phyloP scores from a whole-genome alignment of 2,329 filamentous ascomycete genomes.

The Alternaria angustiovoidea region DNA sequence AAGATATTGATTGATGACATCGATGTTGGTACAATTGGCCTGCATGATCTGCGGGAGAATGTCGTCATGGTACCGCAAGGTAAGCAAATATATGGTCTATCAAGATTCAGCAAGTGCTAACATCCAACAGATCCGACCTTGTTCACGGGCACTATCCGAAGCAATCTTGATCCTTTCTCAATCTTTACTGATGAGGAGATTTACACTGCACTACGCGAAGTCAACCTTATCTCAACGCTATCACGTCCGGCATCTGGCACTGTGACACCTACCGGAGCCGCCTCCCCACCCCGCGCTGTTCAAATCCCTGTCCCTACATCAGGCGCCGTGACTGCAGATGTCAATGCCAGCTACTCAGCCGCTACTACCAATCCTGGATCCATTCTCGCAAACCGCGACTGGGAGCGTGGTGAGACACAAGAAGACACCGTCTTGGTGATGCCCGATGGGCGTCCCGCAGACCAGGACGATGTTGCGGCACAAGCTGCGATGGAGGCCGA shows the following conservation, averaged over 20 bases:
- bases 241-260: conserved; percentile 51
- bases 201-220: conserved; percentile 83
- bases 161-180: conserved; percentile 91
- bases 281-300: conserved; percentile 35
- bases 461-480: conserved; percentile 33
- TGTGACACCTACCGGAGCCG: conserved; percentile 28
- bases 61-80: conserved; percentile 95
- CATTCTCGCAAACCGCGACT: conserved; percentile 42
- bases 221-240: conserved; percentile 75
- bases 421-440: conserved; percentile 45
- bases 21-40: conserved; percentile 87
- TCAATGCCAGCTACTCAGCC: conserved; percentile 37
- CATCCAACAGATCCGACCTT: conserved; percentile 76
- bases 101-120: conserved; percentile 21
- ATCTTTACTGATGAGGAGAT: conserved; percentile 90
- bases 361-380: conserved; percentile 46
- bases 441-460: conserved; percentile 38
- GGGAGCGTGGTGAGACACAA: conserved; percentile 35
- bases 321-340: conserved; percentile 34
- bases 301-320: conserved; percentile 45
- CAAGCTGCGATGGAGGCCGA: conserved; percentile 59
- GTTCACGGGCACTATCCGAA: conserved; percentile 90
- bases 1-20: conserved; percentile 90
- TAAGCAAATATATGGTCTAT: conserved; percentile 22
- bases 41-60: conserved; percentile 90